A percentile compares a stretch with the other conserved stretches of the same genome.
Evolutionary conservation across 116 monocot genomes (phyloP).

Genomic region (Dioscorea cayenensis): DNA sequence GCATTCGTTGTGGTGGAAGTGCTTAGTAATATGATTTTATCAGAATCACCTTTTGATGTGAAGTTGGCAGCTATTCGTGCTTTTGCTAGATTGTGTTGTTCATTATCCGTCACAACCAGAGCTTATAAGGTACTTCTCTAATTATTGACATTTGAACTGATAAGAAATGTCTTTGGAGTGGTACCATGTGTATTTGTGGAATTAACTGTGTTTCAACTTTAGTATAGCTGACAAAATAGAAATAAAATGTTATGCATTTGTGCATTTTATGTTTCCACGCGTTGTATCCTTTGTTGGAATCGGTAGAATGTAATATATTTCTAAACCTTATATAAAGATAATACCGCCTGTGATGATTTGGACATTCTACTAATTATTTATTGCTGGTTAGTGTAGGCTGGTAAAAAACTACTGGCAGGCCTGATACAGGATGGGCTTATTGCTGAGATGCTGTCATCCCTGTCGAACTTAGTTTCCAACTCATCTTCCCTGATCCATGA

Average conservation of each 20-base stretch:
- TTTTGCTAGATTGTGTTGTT: slow-evolving; percentile 69
- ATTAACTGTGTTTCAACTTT: neutral
- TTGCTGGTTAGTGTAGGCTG: slow-evolving; percentile 39
- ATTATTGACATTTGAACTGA: neutral
- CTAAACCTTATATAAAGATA: neutral
- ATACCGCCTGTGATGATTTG: neutral
- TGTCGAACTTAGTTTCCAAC: slow-evolving; percentile 63
- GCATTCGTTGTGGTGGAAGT: slow-evolving; percentile 45
- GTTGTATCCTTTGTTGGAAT: neutral
- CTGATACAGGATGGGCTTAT: slow-evolving; percentile 30
- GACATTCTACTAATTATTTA: neutral
- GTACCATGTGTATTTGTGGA: neutral
- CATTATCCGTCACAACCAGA: slow-evolving; percentile 34
- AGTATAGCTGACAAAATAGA: neutral
- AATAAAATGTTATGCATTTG: neutral
- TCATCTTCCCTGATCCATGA: slow-evolving; percentile 39
- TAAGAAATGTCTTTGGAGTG: neutral
- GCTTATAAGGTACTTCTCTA: slow-evolving; percentile 56
- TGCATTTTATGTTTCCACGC: neutral
- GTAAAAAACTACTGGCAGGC: slow-evolving; percentile 37
- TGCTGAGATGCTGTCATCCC: slow-evolving; percentile 52
- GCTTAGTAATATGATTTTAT: slow-evolving; percentile 31
- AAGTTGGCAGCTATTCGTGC: slow-evolving; percentile 42
- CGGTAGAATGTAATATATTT: neutral
- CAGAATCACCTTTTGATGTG: slow-evolving; percentile 27